Evolutionary conservation across 768 basidiomycete species (phyloP).

Genomic region (Plicaturopsis crispa): DNA sequence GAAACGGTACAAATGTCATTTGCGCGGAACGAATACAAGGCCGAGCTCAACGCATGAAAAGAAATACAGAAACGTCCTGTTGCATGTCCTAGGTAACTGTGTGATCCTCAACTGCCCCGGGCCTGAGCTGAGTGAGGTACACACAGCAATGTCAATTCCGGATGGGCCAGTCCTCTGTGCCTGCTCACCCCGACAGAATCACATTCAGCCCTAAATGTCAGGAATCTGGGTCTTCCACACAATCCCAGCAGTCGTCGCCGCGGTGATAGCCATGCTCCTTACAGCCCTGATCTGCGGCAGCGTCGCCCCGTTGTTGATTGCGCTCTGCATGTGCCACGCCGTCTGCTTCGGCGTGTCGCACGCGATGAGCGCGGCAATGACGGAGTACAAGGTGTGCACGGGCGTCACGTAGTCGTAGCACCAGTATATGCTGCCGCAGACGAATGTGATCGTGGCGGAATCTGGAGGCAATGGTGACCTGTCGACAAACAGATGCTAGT

Average conservation of each 20-base stretch:
- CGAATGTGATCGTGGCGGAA: slow-evolving; percentile 47
- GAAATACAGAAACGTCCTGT: too few relatives aligned
- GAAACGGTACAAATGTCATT: too few relatives aligned
- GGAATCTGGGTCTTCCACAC: slow-evolving; percentile 47
- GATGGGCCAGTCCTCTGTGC: too few relatives aligned
- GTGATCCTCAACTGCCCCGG: too few relatives aligned
- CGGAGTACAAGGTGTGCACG: slow-evolving; percentile 49
- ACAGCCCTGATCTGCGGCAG: slow-evolving; percentile 47
- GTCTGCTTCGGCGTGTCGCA: slow-evolving; percentile 57
- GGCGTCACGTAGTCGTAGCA: slow-evolving; percentile 37
- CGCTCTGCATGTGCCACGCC: slow-evolving; percentile 57
- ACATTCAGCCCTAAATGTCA: slow-evolving; percentile 26
- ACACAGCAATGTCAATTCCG: too few relatives aligned
- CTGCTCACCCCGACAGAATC: too few relatives aligned
- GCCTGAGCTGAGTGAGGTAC: too few relatives aligned
- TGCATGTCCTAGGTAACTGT: too few relatives aligned
- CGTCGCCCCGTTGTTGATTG: slow-evolving; percentile 46
- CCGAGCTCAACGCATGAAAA: too few relatives aligned
- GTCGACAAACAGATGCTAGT: not conserved
- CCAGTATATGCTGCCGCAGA: slow-evolving; percentile 50
- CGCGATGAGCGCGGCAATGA: slow-evolving; percentile 55
- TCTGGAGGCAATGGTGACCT: slow-evolving; percentile 23
- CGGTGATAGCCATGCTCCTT: slow-evolving; percentile 44
- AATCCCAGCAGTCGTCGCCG: slow-evolving; percentile 39
- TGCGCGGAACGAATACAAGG: too few relatives aligned